Evolutionary conservation across 1,284 basidiomycete species (phyloP).

Genomic region (Cutaneotrichosporon sp.): DNA sequence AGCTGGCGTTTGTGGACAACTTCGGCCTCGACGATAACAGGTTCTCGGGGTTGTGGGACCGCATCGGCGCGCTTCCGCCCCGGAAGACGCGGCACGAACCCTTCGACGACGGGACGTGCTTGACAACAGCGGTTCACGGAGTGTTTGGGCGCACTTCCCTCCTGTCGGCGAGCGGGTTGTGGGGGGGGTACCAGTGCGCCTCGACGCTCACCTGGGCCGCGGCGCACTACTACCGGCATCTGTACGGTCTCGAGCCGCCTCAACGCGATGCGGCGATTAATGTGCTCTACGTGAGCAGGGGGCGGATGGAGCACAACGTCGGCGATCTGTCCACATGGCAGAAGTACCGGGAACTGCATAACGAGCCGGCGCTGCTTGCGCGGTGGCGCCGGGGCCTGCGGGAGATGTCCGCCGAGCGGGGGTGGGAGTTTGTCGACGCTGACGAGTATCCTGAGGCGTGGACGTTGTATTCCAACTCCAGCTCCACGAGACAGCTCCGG

Average conservation of each 20-base stretch:
- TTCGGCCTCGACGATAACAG: conserved; percentile 38
- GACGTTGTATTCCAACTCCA: conserved; percentile 3
- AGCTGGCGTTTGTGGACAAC: conserved; percentile 41
- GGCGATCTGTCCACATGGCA: conserved; percentile 39
- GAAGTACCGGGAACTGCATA: conserved; percentile 33
- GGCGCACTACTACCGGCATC: conserved; percentile 41
- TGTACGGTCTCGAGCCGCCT: conserved; percentile 26
- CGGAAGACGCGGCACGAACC: conserved; percentile 38
- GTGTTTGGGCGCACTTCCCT: conserved; percentile 41
- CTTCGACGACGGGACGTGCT: conserved; percentile 31
- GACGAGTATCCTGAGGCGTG: conserved; percentile 33
- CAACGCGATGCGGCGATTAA: conserved; percentile 23
- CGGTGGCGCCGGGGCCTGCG: conserved; percentile 21
- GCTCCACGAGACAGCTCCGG: conserved; percentile 17
- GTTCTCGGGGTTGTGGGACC: conserved; percentile 42
- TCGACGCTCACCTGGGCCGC: conserved; percentile 43
- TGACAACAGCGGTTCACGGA: conserved; percentile 39
- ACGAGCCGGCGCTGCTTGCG: conserved; percentile 33
- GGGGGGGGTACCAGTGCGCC: conserved; percentile 27
- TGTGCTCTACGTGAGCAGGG: conserved; percentile 40
- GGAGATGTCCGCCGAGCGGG: conserved; percentile 19
- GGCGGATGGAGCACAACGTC: conserved; percentile 29
- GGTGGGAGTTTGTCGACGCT: conserved; percentile 31
- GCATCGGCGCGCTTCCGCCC: conserved; percentile 43
- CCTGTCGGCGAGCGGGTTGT: conserved; percentile 37